phyloP scores from a whole-genome alignment of 805 yeast genomes.

The Saccharomycopsis sp. region DNA sequence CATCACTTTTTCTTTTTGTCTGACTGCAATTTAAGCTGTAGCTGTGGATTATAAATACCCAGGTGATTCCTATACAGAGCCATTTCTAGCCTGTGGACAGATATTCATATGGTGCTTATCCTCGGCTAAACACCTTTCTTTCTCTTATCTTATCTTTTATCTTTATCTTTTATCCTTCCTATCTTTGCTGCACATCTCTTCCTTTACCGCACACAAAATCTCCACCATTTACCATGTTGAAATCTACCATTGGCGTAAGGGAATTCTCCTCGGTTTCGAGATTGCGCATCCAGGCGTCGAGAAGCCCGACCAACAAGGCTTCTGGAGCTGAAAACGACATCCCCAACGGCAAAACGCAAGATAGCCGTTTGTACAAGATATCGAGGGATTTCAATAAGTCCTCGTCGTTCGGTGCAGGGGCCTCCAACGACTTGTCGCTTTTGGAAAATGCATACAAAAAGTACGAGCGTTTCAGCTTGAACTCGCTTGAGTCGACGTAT shows the following conservation, averaged over 20 bases:
- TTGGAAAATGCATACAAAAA: constrained; percentile 22
- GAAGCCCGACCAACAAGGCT: constrained; percentile 1
- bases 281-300: neutral
- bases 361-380: neutral
- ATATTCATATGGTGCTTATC: too few relatives aligned
- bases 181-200: neutral
- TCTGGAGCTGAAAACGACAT: neutral
- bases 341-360: neutral
- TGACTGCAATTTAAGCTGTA: neutral
- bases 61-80: neutral
- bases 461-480: constrained; percentile 15
- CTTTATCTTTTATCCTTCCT: neutral
- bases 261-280: neutral
- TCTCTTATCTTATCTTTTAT: neutral
- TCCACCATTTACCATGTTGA: neutral
- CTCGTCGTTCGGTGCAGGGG: neutral
- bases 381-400: neutral
- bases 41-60: neutral
- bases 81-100: neutral
- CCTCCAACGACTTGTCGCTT: constrained; percentile 13
- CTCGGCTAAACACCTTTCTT: neutral
- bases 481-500: constrained; percentile 23
- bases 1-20: neutral
- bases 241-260: neutral
- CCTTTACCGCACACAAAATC: too few relatives aligned